Evolutionary conservation across 1,284 basidiomycete species (phyloP).

Genomic region (Tranzscheliella williamsii): DNA sequence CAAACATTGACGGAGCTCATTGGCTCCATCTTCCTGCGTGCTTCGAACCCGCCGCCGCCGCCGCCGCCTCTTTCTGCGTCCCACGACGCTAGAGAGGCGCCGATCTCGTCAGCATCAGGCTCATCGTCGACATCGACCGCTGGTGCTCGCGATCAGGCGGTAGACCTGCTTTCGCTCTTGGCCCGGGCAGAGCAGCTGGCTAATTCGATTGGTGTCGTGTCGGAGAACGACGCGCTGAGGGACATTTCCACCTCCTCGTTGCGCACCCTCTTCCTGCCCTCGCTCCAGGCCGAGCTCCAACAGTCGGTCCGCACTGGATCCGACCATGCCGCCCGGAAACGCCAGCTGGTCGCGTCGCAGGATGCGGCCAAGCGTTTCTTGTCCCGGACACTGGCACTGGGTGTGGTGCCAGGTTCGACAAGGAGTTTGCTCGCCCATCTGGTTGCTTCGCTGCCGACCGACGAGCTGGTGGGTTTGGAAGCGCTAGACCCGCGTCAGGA

Average conservation of each 20-base stretch:
- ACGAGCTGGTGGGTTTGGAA: conserved; percentile 2
- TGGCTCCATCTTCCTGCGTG: conserved; percentile 15
- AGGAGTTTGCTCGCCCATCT: conserved; percentile 10
- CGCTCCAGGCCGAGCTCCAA: conserved; percentile 32
- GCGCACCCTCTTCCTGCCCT: conserved; percentile 44
- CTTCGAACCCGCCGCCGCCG: conserved; percentile 22
- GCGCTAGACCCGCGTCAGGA: not conserved
- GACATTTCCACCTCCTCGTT: conserved; percentile 50
- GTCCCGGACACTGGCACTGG: conserved; percentile 6
- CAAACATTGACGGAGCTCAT: conserved; percentile 29
- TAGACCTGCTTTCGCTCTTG: conserved; percentile 12
- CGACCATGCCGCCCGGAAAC: conserved; percentile 12
- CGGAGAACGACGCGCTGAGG: conserved; percentile 36
- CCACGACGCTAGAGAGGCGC: not conserved
- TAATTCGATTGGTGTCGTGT: conserved; percentile 41
- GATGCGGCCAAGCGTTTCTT: conserved; percentile 22
- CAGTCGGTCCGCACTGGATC: conserved; percentile 4
- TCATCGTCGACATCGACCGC: conserved; percentile 2
- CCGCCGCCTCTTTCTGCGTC: conserved; percentile 5
- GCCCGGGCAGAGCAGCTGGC: conserved; percentile 29
- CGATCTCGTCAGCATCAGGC: not conserved
- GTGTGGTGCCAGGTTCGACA: conserved; percentile 24
- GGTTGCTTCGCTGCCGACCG: not conserved
- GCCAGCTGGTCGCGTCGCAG: conserved; percentile 10
- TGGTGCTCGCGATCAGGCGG: conserved; percentile 13